Percentiles rank a stretch among this genome's conserved stretches.
Evolutionary conservation across 768 basidiomycete species (phyloP).

Genomic region (Pleurotus djamor): DNA sequence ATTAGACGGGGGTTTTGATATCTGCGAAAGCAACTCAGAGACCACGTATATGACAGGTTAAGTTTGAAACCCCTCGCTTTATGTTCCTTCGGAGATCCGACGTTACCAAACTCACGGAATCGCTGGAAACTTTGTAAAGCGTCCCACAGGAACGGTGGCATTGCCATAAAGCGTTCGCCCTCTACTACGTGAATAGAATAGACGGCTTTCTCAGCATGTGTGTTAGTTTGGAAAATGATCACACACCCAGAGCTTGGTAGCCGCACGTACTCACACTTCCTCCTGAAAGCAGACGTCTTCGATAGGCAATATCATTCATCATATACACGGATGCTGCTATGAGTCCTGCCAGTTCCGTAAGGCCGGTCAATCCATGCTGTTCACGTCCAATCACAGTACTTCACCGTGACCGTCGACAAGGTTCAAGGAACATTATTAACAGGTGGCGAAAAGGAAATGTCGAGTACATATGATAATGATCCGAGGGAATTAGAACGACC

Average conservation of each 20-base stretch:
- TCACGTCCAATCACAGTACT: not conserved
- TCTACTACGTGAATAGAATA: not conserved
- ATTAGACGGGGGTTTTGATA: too few species aligned
- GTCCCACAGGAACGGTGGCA: not conserved
- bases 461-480: not conserved
- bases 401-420: not conserved
- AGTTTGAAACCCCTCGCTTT: not conserved
- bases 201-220: not conserved
- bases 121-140: not conserved
- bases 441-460: not conserved
- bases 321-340: not conserved
- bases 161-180: not conserved
- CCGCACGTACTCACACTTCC: not conserved
- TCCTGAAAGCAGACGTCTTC: not conserved
- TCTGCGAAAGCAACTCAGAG: not conserved
- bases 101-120: not conserved
- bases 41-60: not conserved
- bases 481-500: not conserved
- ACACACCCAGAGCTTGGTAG: not conserved
- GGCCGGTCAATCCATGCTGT: not conserved
- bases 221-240: not conserved
- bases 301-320: not conserved
- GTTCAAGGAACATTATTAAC: too few species aligned
- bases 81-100: not conserved
- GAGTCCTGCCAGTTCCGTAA: not conserved